Base-by-base conservation (phyloP, 192 early-diverging fungal species). In the Funneliformis mosseae region DNA sequence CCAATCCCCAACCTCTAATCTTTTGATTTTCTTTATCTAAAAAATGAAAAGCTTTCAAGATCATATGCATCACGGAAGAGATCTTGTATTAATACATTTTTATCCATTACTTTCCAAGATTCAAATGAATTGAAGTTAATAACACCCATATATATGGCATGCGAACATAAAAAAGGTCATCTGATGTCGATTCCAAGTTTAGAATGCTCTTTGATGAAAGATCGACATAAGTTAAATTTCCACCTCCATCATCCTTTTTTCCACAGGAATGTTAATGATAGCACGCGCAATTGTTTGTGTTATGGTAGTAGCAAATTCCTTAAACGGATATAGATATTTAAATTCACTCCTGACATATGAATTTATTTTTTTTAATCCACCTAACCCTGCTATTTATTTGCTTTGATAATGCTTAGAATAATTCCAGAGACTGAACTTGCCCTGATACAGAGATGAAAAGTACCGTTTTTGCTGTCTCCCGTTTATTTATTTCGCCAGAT, bases 101-200 rank as follows among this genome's bases (percentile, higher is more conserved):
- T 28, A 28, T 27, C 0, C 8, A 64, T 12, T 64, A 10, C 16
- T 63, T 38, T 4, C 42, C 33, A 71, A 39, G 21, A 42, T 71
- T 39, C 8, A 33, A 0, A 5, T 18, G 41, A 2, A 8, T 38
- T 71, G 41, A 71, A 0, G 23, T 45, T 4, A 42, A 0, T 71
- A 71, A 45, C 33, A 71, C 6, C 69, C 69, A 71, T 16, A 71
- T 0, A 45, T 71, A 71, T 43, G 69, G 69, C 39, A 71, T 39
- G 1, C 16, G 38, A 4, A 71, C 16, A 71, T 71, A 71, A 7
- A 21, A 43, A 33, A 5, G 8, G 1, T 71, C n/a, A 23, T n/a
- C 8, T 1, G n/a, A 1, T 33, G 69, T 21, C 8, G 8, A 0
- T n/a, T 71, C 69, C 33, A 71, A 45, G n/a, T 45, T 71, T 10